These are phyloP conservation scores for Alternaria postmessia DNA, from an alignment of 2,329 filamentous ascomycete genomes.

Conservation along the genomic window DNA sequence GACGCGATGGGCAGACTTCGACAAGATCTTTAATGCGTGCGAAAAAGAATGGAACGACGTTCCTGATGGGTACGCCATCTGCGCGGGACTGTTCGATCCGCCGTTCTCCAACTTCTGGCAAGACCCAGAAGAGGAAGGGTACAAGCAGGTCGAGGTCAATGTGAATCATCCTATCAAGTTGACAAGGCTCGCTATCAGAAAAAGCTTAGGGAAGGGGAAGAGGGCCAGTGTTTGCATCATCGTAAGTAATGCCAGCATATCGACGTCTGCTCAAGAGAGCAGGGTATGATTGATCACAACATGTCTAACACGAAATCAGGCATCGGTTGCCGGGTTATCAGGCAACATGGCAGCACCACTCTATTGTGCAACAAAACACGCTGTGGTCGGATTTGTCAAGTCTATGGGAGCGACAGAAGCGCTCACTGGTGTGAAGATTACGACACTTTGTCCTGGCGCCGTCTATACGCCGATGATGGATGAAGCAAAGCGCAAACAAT, in stretches of 20 bases:
- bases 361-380: conserved; percentile 45
- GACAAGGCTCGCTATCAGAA: conserved; percentile 40
- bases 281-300: background rate
- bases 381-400: conserved; percentile 44
- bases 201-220: conserved; percentile 38
- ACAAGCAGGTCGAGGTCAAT: conserved; percentile 42
- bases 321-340: conserved; percentile 36
- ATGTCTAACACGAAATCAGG: conserved; percentile 17
- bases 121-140: conserved; percentile 39
- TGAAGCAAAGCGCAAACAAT: conserved; percentile 33
- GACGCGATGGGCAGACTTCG: conserved; percentile 37
- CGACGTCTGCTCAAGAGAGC: background rate
- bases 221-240: conserved; percentile 44
- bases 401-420: conserved; percentile 35
- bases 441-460: conserved; percentile 36
- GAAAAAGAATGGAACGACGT: conserved; percentile 43
- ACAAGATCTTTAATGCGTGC: conserved; percentile 34
- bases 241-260: conserved; percentile 23
- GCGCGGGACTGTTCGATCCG: conserved; percentile 43
- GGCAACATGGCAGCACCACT: conserved; percentile 38
- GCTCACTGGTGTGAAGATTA: conserved; percentile 43
- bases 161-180: conserved; percentile 44
- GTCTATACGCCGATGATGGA: conserved; percentile 41
- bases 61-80: conserved; percentile 45
- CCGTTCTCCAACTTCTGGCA: conserved; percentile 43